phyloP scores from a whole-genome alignment of 1,284 basidiomycete genomes.

The Violaceomyces palustris region DNA sequence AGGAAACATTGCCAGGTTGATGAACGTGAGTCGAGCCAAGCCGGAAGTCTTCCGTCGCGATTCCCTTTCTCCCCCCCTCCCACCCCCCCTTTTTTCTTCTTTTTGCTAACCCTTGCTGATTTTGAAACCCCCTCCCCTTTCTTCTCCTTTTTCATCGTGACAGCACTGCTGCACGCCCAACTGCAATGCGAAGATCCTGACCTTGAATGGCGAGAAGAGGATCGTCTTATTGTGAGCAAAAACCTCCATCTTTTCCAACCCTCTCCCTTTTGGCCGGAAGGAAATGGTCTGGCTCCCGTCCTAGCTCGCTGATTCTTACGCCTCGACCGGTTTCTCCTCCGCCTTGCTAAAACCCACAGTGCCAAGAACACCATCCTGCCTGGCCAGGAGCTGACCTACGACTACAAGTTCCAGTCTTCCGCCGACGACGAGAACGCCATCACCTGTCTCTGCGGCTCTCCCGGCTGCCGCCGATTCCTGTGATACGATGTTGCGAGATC shows the following conservation, averaged over 20 bases:
- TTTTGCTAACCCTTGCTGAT: slow-evolving; percentile 4
- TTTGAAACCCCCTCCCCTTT: no score
- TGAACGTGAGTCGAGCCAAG: slow-evolving; percentile 30
- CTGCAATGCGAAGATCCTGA: slow-evolving; percentile 96
- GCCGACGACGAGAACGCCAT: slow-evolving; percentile 52
- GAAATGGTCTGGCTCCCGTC: no score
- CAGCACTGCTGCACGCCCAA: slow-evolving; percentile 98
- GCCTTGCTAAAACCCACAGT: slow-evolving; percentile 54
- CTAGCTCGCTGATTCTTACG: no score
- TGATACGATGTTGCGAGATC: no score
- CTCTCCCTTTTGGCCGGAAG: background rate
- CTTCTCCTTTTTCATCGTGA: no score
- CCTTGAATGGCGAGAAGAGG: slow-evolving; percentile 95
- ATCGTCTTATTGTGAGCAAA: slow-evolving; percentile 75
- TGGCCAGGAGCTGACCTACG: slow-evolving; percentile 55
- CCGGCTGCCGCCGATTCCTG: slow-evolving; percentile 49
- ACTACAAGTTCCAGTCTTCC: slow-evolving; percentile 53
- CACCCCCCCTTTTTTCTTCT: background rate
- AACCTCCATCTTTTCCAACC: background rate
- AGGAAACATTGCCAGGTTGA: slow-evolving; percentile 70
- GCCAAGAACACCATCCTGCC: slow-evolving; percentile 89
- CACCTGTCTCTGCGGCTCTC: slow-evolving; percentile 55
- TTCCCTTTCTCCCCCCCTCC: no score
- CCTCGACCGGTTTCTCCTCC: no score
- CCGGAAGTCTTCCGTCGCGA: no score